Base-by-base conservation (phyloP, 2,329 filamentous ascomycete species). In the Mariannaea elegans region DNA sequence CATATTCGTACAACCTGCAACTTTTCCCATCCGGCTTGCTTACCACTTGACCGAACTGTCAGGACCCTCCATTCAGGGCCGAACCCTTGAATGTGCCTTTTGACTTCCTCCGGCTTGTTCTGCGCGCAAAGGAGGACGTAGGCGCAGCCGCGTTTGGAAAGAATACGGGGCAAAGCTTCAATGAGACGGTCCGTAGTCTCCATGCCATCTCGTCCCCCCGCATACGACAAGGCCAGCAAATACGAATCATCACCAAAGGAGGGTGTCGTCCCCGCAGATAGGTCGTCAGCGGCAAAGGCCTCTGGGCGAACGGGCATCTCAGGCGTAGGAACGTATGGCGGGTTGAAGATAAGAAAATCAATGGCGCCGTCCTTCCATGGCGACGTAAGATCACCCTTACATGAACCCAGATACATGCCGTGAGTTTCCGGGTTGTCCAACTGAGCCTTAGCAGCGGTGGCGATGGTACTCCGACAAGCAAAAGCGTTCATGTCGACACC, bases 331-430 rank as follows among this genome's bases (percentile, higher is more conserved):
- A 99, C 95, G 74, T 99, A 99, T 1, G 95, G 95, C 52, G 95
- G 95, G 73, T 99, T 99, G 83, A 98, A 99, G 24, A 99, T 84
- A 63, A 99, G 83, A 10, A 99, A 84, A 73, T 99, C 95, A 5
- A 97, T 84, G 12, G 48, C 57, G 2, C 82, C 80, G 0, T 79
- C 72, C 7, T 84, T 82, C 38, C 96, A 78, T 1, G 89, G 80
- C 2, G 84, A 76, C 4, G 84, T 82, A 1, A 99, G 82, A 72
- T 98, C 92, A 2, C 86, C 89, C 59, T 87, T 87, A 23, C 90
- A 73, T 16, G 89, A 85, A 38, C 87, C 90, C 7, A 95, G 76
- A 67, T 90, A 92, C 8, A 78, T 69, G 3, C 80, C 83, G 50
- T 76, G 82, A 13, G 75, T 76, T 7, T 55, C 57, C 0, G 69